These are phyloP conservation scores for Beta lomatogona DNA, from an alignment of 179 eudicot species.

Conservation along the genomic window DNA sequence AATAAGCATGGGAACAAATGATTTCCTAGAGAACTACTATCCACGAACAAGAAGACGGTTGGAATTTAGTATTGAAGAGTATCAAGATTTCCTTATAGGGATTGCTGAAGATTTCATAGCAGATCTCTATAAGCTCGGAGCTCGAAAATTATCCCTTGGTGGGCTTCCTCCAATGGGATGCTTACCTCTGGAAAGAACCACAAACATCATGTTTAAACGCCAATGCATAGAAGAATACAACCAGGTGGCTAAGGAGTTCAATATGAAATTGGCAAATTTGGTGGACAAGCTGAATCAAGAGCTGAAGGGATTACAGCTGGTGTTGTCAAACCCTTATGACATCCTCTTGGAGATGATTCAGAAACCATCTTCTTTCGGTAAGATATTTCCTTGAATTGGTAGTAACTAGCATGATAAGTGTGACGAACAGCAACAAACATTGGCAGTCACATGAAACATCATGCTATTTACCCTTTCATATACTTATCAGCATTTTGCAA, in stretches of 20 bases:
- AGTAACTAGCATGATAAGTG: constrained; percentile 24
- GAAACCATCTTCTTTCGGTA: constrained; percentile 59
- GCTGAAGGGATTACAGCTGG: constrained; percentile 46
- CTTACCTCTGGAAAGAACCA: constrained; percentile 66
- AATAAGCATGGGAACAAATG: constrained; percentile 74
- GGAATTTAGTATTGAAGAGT: constrained; percentile 48
- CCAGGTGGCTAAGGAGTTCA: constrained; percentile 50
- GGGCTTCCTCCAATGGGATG: constrained; percentile 89
- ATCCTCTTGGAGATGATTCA: constrained; percentile 45
- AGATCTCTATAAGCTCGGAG: constrained; percentile 56
- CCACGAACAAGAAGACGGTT: constrained; percentile 34
- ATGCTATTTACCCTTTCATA: not conserved
- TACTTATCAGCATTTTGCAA: constrained; percentile 2
- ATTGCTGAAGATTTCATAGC: constrained; percentile 46
- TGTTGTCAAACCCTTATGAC: constrained; percentile 54
- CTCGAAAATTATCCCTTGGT: constrained; percentile 59
- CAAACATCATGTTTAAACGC: constrained; percentile 37
- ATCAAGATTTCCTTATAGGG: constrained; percentile 47
- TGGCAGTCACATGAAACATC: constrained; percentile 31
- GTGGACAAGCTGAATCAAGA: constrained; percentile 44
- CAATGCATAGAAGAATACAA: constrained; percentile 57
- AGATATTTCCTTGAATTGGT: constrained; percentile 23
- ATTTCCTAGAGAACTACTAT: constrained; percentile 72
- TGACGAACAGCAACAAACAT: constrained; percentile 22
- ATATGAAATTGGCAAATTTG: constrained; percentile 46